A percentile compares a stretch with the other conserved stretches of the same genome.
Conservation (phyloP, 805 yeast genomes). For the Candida adriatica region DNA sequence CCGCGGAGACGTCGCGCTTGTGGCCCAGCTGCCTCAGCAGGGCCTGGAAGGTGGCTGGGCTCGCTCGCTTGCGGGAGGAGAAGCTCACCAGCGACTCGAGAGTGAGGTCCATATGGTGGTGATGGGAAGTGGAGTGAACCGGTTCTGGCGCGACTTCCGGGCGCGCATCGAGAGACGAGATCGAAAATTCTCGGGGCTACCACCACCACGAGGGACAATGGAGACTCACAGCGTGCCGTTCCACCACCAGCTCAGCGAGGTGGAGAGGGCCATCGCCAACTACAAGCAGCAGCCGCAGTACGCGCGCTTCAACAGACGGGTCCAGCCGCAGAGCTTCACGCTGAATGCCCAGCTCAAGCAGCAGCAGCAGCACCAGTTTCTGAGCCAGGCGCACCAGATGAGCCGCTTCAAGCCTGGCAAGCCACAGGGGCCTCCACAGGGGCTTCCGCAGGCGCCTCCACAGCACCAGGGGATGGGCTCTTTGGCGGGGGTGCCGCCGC, state of each 20-base stretch:
- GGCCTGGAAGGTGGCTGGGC: background rate
- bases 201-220: too few relatives aligned
- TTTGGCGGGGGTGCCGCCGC: background rate
- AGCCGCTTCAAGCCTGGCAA: conserved; percentile 13
- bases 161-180: too few relatives aligned
- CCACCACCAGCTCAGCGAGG: conserved; percentile 21
- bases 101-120: too few relatives aligned
- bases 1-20: background rate
- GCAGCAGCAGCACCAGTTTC: conserved; percentile 20
- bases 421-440: background rate
- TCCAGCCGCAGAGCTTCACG: conserved; percentile 14
- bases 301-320: conserved; percentile 16
- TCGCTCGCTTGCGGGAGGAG: background rate
- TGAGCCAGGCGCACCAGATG: conserved; percentile 14
- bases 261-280: conserved; percentile 24
- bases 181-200: too few relatives aligned
- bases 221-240: too few relatives aligned
- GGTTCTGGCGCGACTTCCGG: too few relatives aligned
- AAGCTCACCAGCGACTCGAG: background rate
- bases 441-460: background rate
- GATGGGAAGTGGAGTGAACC: too few relatives aligned
- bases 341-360: conserved; percentile 21
- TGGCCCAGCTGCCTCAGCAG: background rate
- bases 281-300: conserved; percentile 26
- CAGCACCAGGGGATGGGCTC: conserved; percentile 1